These are phyloP conservation scores for Pseudonitzschia multiseries DNA, from an alignment of 108 stramenopile genomes.

Conservation along the genomic window DNA sequence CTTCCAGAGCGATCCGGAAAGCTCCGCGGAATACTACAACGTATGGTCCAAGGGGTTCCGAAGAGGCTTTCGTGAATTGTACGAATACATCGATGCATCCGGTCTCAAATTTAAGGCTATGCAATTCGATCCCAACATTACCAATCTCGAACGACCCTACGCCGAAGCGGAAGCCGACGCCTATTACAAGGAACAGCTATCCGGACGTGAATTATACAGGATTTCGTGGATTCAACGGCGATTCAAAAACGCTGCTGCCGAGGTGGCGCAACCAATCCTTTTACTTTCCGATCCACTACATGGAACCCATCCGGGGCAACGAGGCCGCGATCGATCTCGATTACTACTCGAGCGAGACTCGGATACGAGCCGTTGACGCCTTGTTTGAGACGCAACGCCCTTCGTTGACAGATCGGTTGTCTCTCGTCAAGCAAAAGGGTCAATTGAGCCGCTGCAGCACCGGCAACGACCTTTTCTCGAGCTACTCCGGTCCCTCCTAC, in stretches of 20 bases:
- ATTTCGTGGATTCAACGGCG: slow-evolving; percentile 31
- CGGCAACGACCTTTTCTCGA: neutral
- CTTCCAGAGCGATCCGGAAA: neutral
- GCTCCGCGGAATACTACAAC: slow-evolving; percentile 12
- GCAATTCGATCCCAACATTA: slow-evolving; percentile 40
- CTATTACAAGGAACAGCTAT: slow-evolving; percentile 39
- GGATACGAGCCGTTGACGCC: slow-evolving; percentile 29
- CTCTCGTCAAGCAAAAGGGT: slow-evolving; percentile 17
- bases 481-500: slow-evolving; percentile 18
- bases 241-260: slow-evolving; percentile 3
- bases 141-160: slow-evolving; percentile 26
- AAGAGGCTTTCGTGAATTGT: slow-evolving; percentile 43
- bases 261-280: slow-evolving; percentile 31
- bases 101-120: slow-evolving; percentile 35
- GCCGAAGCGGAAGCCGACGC: slow-evolving; percentile 31
- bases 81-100: slow-evolving; percentile 28
- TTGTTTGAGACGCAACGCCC: slow-evolving; percentile 16
- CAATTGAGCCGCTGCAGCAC: slow-evolving; percentile 21
- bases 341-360: slow-evolving; percentile 28
- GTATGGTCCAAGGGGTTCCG: slow-evolving; percentile 11
- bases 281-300: slow-evolving; percentile 49
- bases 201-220: slow-evolving; percentile 34
- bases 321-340: slow-evolving; percentile 50
- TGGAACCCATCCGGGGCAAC: slow-evolving; percentile 51
- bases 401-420: slow-evolving; percentile 28